Percentiles rank a stretch among this genome's conserved stretches.
These are phyloP conservation scores for Candida dubliniensis DNA, from an alignment of 1,139 yeast genomes.

Conservation along the genomic window DNA sequence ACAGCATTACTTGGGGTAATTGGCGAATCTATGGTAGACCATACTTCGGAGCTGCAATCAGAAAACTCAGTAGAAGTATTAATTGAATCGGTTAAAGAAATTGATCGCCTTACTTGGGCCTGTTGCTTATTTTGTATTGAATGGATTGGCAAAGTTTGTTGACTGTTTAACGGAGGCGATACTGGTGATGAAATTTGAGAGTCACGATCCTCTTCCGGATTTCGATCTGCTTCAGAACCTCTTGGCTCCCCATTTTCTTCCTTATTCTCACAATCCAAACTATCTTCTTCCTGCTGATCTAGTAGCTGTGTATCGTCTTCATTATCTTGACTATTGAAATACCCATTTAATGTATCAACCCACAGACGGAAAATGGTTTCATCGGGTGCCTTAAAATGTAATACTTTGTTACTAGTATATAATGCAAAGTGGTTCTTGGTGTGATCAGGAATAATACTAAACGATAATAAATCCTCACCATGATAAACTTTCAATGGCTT, in stretches of 20 bases:
- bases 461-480: constrained; percentile 19
- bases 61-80: constrained; percentile 4
- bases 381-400: constrained; percentile 44
- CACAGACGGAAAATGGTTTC: constrained; percentile 38
- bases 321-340: constrained; percentile 15
- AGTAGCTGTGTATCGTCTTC: constrained; percentile 3
- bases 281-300: constrained; percentile 1
- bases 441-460: constrained; percentile 31
- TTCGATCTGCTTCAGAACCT: constrained; percentile 1
- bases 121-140: constrained; percentile 5
- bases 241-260: not conserved
- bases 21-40: constrained; percentile 4
- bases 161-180: not conserved
- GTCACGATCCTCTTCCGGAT: not conserved
- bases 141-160: constrained; percentile 5
- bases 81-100: constrained; percentile 1
- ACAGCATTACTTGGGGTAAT: constrained; percentile 2
- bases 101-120: not conserved
- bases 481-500: constrained; percentile 52
- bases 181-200: not conserved
- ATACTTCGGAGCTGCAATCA: constrained; percentile 8
- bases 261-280: constrained; percentile 1
- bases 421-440: constrained; percentile 41
- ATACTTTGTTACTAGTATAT: constrained; percentile 37
- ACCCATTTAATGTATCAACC: constrained; percentile 36